Base-by-base conservation (phyloP, 2,329 filamentous ascomycete species). In the Xylariales sp. region DNA sequence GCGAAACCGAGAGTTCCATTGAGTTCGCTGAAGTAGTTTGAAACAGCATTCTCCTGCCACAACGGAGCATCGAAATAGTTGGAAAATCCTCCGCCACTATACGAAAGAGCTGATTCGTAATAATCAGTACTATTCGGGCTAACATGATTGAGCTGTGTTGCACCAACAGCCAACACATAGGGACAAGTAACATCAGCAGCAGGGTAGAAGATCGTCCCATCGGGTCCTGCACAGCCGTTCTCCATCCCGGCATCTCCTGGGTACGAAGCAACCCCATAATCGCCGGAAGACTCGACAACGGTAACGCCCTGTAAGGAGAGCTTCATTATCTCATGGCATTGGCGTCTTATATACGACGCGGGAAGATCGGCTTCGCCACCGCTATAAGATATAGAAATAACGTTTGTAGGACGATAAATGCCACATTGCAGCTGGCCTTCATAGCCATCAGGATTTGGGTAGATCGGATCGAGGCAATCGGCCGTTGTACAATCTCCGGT, bases 351-450 rank as follows among this genome's bases (percentile, higher is more conserved):
- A 56, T 80, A 80, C 48, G 55, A 59, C 7, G 65, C 55, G 0
- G 76, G 73, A 22, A 77, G 60, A 18, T 69, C 68, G 11, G 57
- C 57, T 55, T 80, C 75, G 31, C 68, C 63, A 39, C 69, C 68
- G 18, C 73, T 73, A 50, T 78, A 76, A 3, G 68, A 73, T 45
- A 79, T 71, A 18, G 66, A 70, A 42, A 76, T 68, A 5, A 79
- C 75, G 46, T 78, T 76, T 8, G 76, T 74, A 3, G 74, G 71
- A 49, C 69, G 63, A 60, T 57, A 60, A 10, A 52, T 51, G 31
- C 59, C 60, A 47, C 58, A 65, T 47, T 57, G 53, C 15, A 63
- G 55, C 31, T 55, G 44, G 15, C 71, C 71, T 44, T 70, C 49
- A 37, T 68, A 78, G 18, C 72, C 73, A 21, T 55, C 50, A 0